Conservation (phyloP, 1,284 basidiomycete genomes). For the Fomes fomentarius region DNA sequence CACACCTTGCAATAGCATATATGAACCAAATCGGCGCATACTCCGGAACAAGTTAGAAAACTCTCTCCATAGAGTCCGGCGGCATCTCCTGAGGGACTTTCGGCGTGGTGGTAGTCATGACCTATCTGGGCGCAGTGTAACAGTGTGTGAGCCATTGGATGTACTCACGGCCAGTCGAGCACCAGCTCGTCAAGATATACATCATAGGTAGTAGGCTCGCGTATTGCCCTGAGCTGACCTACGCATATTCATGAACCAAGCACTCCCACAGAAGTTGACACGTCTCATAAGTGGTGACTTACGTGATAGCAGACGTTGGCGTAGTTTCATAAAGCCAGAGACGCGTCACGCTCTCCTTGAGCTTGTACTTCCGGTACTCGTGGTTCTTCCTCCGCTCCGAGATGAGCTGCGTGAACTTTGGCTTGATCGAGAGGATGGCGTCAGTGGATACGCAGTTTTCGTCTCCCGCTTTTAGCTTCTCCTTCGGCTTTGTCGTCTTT, state of each 20-base stretch:
- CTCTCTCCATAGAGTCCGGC: conserved; percentile 23
- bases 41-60: too few species aligned
- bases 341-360: conserved; percentile 32
- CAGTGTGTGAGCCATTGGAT: too few species aligned
- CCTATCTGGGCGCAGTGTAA: conserved; percentile 24
- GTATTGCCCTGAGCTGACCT: too few species aligned
- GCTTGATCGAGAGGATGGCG: conserved; percentile 35
- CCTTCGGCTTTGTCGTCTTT: not conserved
- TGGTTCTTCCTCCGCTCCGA: conserved; percentile 38
- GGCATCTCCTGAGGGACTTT: conserved; percentile 32
- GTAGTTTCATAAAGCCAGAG: conserved; percentile 39
- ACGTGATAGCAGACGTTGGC: conserved; percentile 35
- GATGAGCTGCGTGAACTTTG: conserved; percentile 35
- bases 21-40: too few species aligned
- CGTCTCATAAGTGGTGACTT: conserved; percentile 20
- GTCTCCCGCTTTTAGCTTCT: conserved; percentile 1
- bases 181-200: too few species aligned
- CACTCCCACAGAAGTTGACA: too few species aligned
- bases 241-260: too few species aligned
- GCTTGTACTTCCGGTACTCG: conserved; percentile 38
- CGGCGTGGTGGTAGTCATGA: conserved; percentile 31
- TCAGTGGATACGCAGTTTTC: conserved; percentile 33
- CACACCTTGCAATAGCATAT: too few species aligned
- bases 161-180: too few species aligned
- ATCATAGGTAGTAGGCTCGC: too few species aligned